Conservation (phyloP, 2,329 filamentous ascomycete species). For the Colletotrichum chrysophilum region DNA sequence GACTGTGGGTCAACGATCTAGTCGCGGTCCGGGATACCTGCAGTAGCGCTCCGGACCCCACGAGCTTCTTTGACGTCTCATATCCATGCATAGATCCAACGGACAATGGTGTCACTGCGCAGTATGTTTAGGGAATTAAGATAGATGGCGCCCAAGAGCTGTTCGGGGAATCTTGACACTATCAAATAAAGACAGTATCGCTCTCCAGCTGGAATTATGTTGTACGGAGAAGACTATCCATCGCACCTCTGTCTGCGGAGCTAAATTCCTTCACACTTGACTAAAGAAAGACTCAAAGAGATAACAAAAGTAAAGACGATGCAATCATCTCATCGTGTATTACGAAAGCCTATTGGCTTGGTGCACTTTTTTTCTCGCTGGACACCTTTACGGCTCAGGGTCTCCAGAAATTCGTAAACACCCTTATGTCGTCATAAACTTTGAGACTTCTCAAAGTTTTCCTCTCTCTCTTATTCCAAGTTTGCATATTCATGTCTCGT, state of each 20-base stretch:
- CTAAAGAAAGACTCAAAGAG: not conserved
- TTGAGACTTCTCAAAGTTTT: not conserved
- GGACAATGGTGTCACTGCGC: not conserved
- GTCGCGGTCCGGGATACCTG: not conserved
- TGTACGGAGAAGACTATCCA: not conserved
- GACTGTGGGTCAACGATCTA: not conserved
- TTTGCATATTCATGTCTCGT: not conserved
- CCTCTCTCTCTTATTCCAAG: not conserved
- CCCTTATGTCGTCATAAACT: not conserved
- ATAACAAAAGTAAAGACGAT: not conserved
- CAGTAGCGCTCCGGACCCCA: not conserved
- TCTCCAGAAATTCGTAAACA: not conserved
- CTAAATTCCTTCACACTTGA: not conserved
- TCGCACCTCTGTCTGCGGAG: no score
- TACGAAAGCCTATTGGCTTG: not conserved
- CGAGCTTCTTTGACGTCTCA: not conserved
- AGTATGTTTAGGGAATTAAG: not conserved
- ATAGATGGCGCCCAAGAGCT: not conserved
- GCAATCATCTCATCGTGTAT: not conserved
- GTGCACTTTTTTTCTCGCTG: not conserved
- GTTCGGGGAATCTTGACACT: not conserved
- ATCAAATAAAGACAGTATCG: rapidly evolving
- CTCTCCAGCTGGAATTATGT: not conserved
- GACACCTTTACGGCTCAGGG: not conserved
- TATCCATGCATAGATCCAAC: not conserved